phyloP scores from a whole-genome alignment of 1,139 yeast species.

The Geotrichum klebahnii region DNA sequence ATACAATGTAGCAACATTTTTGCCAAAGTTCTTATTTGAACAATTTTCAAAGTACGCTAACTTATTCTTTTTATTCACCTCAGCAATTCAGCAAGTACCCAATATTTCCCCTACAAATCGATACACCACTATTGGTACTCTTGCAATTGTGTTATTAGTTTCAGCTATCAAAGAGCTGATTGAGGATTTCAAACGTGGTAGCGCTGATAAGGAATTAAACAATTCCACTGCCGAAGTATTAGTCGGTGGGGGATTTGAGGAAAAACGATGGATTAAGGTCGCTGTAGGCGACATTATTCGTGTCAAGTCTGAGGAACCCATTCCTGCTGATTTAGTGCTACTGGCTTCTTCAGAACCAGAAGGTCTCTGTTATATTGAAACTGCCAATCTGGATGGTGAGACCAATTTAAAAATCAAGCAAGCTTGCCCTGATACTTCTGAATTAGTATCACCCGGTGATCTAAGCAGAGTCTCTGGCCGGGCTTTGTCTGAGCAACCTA shows the following conservation, averaged over 20 bases:
- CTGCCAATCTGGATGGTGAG: constrained; percentile 97
- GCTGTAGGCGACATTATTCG: constrained; percentile 87
- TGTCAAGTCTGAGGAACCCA: constrained; percentile 80
- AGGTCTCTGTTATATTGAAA: constrained; percentile 94
- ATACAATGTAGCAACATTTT: constrained; percentile 85
- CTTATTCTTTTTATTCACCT: constrained; percentile 86
- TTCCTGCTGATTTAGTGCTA: constrained; percentile 88
- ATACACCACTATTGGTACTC: constrained; percentile 90
- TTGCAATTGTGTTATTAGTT: constrained; percentile 75
- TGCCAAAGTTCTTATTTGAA: constrained; percentile 92
- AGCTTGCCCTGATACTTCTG: constrained; percentile 71
- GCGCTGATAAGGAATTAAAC: constrained; percentile 85
- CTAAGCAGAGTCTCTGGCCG: constrained; percentile 53
- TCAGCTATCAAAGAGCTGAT: constrained; percentile 88
- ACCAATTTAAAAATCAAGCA: constrained; percentile 94
- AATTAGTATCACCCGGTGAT: constrained; percentile 64
- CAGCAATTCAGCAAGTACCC: constrained; percentile 94
- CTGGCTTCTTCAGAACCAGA: constrained; percentile 95
- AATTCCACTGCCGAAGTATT: constrained; percentile 70
- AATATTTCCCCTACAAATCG: constrained; percentile 93
- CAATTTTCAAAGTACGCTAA: constrained; percentile 97
- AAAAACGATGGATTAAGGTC: constrained; percentile 79
- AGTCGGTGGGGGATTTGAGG: constrained; percentile 61
- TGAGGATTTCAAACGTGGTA: constrained; percentile 86
- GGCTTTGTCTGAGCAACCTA: constrained; percentile 84